Conservation (phyloP, 208 protist genomes). For the Trypanosoma boissoni region DNA sequence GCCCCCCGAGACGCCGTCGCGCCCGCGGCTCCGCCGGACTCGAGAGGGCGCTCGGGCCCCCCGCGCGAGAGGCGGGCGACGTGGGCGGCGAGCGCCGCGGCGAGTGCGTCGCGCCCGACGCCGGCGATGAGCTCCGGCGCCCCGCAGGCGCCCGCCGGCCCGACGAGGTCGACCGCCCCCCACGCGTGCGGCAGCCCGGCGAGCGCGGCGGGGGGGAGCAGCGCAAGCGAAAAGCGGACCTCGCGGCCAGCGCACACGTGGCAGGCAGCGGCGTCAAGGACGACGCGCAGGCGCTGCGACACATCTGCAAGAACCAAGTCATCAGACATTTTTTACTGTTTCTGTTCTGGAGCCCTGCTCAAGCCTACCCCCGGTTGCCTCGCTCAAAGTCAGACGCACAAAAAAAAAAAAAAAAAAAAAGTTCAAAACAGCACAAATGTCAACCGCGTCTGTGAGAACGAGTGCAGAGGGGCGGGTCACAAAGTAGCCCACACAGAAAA, state of each 20-base stretch:
- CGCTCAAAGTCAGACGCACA: background rate
- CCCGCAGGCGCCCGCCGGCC: no score
- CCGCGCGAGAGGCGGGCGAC: no score
- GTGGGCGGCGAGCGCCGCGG: background rate
- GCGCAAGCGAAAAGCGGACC: slow-evolving; percentile 15
- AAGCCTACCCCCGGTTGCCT: no score
- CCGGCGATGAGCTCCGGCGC: slow-evolving; percentile 17
- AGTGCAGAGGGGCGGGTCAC: no score
- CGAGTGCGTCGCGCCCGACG: slow-evolving; percentile 2
- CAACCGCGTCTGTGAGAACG: no score
- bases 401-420: slow-evolving; percentile 12
- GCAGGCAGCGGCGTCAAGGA: slow-evolving; percentile 10
- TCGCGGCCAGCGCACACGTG: background rate
- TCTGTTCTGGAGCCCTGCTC: background rate
- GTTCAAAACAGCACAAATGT: slow-evolving; percentile 1
- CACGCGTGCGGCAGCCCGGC: slow-evolving; percentile 5
- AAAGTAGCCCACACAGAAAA: no score
- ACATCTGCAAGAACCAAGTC: slow-evolving; percentile 7
- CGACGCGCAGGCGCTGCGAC: slow-evolving; percentile 3
- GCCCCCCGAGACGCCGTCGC: no score
- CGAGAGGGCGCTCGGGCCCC: no score
- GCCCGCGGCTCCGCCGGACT: no score
- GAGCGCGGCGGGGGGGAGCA: slow-evolving; percentile 12
- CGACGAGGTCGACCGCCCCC: slow-evolving; percentile 11
- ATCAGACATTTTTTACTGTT: background rate